phyloP scores from a whole-genome alignment of 2,329 filamentous ascomycete genomes.

The Aspergillus amoenus region DNA sequence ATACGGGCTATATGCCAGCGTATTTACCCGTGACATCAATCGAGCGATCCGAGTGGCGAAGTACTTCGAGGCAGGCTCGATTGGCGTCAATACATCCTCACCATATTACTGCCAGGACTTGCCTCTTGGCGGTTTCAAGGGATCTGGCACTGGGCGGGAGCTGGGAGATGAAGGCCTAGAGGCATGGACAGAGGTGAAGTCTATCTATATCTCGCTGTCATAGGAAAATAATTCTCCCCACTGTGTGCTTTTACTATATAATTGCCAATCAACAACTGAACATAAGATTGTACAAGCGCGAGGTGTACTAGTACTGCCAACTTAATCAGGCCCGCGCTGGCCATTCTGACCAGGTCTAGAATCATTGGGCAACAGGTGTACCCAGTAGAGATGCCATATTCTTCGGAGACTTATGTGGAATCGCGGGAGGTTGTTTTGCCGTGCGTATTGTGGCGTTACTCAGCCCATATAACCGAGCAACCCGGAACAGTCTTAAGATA shows the following conservation, averaged over 20 bases:
- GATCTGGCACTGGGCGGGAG: neutral
- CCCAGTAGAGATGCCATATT: too few species aligned
- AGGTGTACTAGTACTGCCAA: too few species aligned
- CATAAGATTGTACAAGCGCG: neutral
- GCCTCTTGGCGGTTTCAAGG: neutral
- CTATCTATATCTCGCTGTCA: neutral
- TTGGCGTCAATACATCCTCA: conserved; percentile 13
- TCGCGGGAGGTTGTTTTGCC: too few species aligned
- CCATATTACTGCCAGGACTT: neutral
- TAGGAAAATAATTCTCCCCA: neutral
- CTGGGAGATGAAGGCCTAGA: neutral
- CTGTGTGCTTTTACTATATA: neutral
- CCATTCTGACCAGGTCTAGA: too few species aligned
- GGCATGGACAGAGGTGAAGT: neutral
- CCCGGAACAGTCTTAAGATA: too few species aligned
- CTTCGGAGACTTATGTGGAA: too few species aligned
- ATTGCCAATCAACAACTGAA: neutral
- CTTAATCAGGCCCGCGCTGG: too few species aligned
- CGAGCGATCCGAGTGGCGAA: conserved; percentile 12
- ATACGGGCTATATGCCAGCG: conserved; percentile 11
- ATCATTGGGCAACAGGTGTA: too few species aligned
- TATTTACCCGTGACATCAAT: conserved; percentile 13
- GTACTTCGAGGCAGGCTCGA: conserved; percentile 6
- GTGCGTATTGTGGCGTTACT: too few species aligned
- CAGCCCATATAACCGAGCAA: too few species aligned